Conservation (phyloP, 2,329 filamentous ascomycete genomes). For the Colletotrichum theobromicola region DNA sequence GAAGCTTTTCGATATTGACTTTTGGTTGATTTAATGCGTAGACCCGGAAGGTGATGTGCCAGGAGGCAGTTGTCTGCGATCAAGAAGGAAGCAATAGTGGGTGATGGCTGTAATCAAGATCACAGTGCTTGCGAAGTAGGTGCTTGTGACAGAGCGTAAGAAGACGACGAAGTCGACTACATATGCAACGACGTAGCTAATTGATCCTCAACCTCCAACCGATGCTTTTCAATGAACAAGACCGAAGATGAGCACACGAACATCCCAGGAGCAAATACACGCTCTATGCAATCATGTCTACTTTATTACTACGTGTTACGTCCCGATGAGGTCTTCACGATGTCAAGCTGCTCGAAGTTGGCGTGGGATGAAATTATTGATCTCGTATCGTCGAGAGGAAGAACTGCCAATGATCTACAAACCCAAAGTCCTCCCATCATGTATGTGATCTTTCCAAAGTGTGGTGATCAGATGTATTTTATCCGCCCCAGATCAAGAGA, state of each 20-base stretch:
- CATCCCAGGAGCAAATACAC: background rate
- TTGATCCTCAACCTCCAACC: background rate
- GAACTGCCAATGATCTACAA: slow-evolving; percentile 14
- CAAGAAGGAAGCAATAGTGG: background rate
- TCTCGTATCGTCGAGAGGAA: background rate
- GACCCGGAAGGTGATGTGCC: background rate
- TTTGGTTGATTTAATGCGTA: background rate
- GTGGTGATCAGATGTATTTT: background rate
- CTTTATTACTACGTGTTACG: background rate
- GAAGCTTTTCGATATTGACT: background rate
- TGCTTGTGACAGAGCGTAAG: background rate
- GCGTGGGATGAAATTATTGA: background rate
- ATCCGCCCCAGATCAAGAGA: background rate
- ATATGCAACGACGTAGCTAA: background rate
- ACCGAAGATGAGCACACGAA: background rate
- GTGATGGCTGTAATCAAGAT: background rate
- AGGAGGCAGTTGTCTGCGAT: background rate
- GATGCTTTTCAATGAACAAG: background rate
- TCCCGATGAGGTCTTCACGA: background rate
- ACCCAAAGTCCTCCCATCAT: slow-evolving; percentile 9
- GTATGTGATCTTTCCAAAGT: slow-evolving; percentile 9
- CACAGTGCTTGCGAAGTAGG: background rate
- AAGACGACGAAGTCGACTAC: background rate
- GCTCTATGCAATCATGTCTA: background rate
- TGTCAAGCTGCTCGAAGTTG: background rate